A percentile compares a stretch with the other conserved stretches of the same genome.
Conservation (phyloP, 2,329 filamentous ascomycete species). For the Botryotinia globosa region DNA sequence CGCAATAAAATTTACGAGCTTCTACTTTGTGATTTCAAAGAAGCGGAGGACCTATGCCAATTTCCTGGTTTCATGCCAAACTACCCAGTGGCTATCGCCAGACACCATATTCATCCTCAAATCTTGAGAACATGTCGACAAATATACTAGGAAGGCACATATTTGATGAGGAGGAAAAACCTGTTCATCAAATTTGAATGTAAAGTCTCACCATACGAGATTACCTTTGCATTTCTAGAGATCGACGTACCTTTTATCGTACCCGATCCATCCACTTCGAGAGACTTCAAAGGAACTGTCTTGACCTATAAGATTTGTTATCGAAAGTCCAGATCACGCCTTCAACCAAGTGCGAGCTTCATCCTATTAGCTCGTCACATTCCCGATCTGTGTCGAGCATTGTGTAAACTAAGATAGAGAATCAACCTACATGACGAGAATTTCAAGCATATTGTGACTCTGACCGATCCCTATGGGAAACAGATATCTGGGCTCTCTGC, state of each 20-base stretch:
- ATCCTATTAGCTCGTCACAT: neutral
- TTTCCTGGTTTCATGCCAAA: neutral
- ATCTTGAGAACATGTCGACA: constrained; percentile 5
- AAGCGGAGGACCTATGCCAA: too few species aligned
- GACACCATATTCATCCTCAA: neutral
- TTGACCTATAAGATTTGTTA: neutral
- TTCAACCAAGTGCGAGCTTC: neutral
- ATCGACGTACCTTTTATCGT: neutral
- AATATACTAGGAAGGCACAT: neutral
- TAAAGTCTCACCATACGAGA: neutral
- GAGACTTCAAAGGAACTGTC: neutral
- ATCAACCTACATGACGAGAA: too few species aligned
- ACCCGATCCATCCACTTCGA: neutral
- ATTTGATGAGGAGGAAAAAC: neutral
- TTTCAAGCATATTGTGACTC: neutral
- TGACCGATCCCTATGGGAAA: neutral
- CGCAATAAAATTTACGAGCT: neutral
- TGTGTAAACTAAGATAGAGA: neutral
- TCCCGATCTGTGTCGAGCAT: neutral
- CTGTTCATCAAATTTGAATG: neutral
- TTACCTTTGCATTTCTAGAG: neutral
- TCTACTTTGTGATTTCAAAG: neutral
- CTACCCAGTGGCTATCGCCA: neutral
- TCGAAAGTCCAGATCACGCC: neutral
- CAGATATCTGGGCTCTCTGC: too few species aligned